These are phyloP conservation scores for Echinosophora koreensis DNA, from an alignment of 306 rosid genomes.

Conservation along the genomic window DNA sequence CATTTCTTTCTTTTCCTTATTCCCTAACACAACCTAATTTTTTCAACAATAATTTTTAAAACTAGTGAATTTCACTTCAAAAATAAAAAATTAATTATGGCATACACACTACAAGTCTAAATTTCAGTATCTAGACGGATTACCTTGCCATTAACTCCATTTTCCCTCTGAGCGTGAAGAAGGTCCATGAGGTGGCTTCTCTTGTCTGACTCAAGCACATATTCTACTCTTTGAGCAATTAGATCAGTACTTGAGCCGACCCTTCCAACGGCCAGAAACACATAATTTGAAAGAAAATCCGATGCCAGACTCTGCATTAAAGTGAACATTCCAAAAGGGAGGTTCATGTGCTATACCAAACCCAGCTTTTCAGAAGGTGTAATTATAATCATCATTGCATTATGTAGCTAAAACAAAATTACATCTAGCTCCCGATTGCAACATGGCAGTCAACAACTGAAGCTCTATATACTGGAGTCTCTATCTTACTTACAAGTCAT, in stretches of 20 bases:
- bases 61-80: constrained; percentile 5
- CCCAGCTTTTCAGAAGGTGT: constrained; percentile 7
- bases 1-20: too few species aligned
- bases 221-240: constrained; percentile 93
- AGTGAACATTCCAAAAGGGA: constrained; percentile 36
- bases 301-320: constrained; percentile 85
- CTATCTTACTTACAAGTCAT: constrained; percentile 31
- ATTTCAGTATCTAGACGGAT: constrained; percentile 29
- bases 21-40: too few species aligned
- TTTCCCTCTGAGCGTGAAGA: constrained; percentile 94
- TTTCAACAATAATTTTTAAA: not conserved
- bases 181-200: constrained; percentile 98
- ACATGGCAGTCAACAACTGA: constrained; percentile 31
- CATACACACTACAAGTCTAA: constrained; percentile 28
- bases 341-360: constrained; percentile 27
- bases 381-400: constrained; percentile 27
- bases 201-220: constrained; percentile 88
- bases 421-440: constrained; percentile 39
- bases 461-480: constrained; percentile 36
- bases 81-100: constrained; percentile 27
- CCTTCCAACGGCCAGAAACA: constrained; percentile 96
- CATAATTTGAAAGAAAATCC: constrained; percentile 85
- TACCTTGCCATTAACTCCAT: constrained; percentile 80
- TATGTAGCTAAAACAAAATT: constrained; percentile 33
- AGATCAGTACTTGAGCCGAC: constrained; percentile 98